These are phyloP conservation scores for Termitomyces sp. DNA, from an alignment of 768 basidiomycete species.

Conservation along the genomic window DNA sequence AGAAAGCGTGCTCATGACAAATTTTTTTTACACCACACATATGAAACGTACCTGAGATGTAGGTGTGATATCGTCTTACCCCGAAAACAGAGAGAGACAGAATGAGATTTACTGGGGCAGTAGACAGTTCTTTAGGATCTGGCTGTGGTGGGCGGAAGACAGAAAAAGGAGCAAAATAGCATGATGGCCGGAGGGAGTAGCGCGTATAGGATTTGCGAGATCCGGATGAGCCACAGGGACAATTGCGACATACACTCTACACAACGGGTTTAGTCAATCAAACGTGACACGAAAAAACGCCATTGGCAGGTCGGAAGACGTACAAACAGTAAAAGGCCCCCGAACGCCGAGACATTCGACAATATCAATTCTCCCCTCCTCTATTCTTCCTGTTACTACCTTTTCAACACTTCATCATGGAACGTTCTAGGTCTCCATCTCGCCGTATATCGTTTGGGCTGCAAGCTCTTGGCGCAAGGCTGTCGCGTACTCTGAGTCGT, in stretches of 20 bases:
- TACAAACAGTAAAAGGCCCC: not conserved
- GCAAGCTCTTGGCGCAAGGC: slow-evolving; percentile 8
- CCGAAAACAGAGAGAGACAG: not conserved
- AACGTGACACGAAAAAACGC: slow-evolving; percentile 3
- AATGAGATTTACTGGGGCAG: not conserved
- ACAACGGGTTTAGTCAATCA: not conserved
- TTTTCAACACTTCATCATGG: not conserved
- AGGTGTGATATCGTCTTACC: not conserved
- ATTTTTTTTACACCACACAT: not conserved
- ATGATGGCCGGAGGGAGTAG: not conserved
- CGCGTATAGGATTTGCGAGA: not conserved
- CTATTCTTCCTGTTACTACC: not conserved
- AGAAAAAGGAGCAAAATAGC: not conserved
- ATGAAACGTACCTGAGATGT: not conserved
- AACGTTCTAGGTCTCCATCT: slow-evolving; percentile 8
- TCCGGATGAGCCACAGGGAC: not conserved
- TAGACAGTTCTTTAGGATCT: not conserved
- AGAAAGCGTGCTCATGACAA: not conserved
- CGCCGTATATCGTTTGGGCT: slow-evolving; percentile 9
- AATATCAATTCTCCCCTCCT: not conserved
- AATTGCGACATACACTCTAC: not conserved
- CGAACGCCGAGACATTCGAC: not conserved
- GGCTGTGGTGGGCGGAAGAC: not conserved
- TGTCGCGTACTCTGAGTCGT: slow-evolving; percentile 10
- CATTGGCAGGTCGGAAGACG: slow-evolving; percentile 6